These are phyloP conservation scores for Taxillus chinensis DNA, from an alignment of 164 flowering plant genomes.

Conservation along the genomic window DNA sequence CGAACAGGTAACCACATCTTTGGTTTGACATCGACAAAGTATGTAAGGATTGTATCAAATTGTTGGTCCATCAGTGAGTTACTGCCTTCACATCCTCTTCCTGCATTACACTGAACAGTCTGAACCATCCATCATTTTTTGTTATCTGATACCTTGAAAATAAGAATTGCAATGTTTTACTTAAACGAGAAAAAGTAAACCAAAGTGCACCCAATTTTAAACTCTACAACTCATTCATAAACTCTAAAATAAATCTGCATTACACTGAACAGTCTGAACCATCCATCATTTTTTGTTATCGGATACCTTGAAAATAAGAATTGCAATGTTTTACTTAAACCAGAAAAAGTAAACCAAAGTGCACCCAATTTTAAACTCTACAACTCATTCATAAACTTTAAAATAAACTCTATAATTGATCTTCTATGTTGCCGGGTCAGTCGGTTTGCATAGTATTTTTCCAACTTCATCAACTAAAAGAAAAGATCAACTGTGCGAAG, in stretches of 20 bases:
- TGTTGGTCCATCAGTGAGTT: constrained; percentile 17
- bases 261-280: constrained; percentile 29
- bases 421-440: not conserved
- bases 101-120: constrained; percentile 21
- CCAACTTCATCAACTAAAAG: not conserved
- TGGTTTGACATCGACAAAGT: constrained; percentile 62
- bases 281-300: not conserved
- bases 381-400: no score
- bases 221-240: not conserved
- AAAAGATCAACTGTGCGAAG: no score
- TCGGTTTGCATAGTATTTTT: not conserved
- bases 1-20: constrained; percentile 73
- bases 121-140: constrained; percentile 13
- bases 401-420: not conserved
- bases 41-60: constrained; percentile 38
- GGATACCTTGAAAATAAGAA: not conserved
- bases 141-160: no score
- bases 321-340: not conserved
- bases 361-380: not conserved
- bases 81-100: constrained; percentile 10
- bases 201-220: not conserved
- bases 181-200: not conserved
- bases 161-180: not conserved
- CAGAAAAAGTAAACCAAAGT: not conserved
- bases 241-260: not conserved